phyloP scores from a whole-genome alignment of 192 early-diverging fungal species.

The Coemansia sp. region DNA sequence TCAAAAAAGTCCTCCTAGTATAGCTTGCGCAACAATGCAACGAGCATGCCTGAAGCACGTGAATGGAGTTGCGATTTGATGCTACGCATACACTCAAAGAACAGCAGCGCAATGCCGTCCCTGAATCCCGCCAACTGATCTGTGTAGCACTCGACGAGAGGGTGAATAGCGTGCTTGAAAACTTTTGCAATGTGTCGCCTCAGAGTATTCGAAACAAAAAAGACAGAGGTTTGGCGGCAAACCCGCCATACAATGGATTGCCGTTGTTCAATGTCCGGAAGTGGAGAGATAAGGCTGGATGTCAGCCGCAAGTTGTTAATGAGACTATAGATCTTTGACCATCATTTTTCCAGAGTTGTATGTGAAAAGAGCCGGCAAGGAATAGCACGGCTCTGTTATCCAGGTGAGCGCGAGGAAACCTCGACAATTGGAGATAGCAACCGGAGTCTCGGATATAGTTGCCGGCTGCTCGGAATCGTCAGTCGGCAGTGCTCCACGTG shows the following conservation, averaged over 20 bases:
- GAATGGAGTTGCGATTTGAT: constrained; percentile 65
- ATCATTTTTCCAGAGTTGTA: too few relatives aligned
- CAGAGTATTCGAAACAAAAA: constrained; percentile 83
- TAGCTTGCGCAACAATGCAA: constrained; percentile 36
- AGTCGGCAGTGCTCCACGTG: too few relatives aligned
- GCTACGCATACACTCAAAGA: constrained; percentile 82
- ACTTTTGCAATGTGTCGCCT: constrained; percentile 60
- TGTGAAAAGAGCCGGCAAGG: too few relatives aligned
- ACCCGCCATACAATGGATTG: constrained; percentile 78
- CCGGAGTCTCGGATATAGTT: too few relatives aligned
- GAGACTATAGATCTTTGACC: constrained; percentile 45
- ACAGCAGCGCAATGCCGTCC: constrained; percentile 79
- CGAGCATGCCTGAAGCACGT: constrained; percentile 48
- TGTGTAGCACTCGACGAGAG: constrained; percentile 28
- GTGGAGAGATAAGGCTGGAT: constrained; percentile 74
- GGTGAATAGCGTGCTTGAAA: constrained; percentile 67
- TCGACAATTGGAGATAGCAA: too few relatives aligned
- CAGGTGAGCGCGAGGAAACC: too few relatives aligned
- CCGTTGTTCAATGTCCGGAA: constrained; percentile 69
- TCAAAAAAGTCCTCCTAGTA: constrained; percentile 32
- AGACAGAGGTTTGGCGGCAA: constrained; percentile 90
- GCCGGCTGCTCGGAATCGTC: too few relatives aligned
- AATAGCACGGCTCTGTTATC: too few relatives aligned
- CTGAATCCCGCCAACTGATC: constrained; percentile 56
- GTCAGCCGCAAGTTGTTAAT: constrained; percentile 69